Evolutionary conservation across 2,329 filamentous ascomycete species (phyloP), one percentile per base, ranked within the genome.

Genomic region (Beauveria varroae): DNA sequence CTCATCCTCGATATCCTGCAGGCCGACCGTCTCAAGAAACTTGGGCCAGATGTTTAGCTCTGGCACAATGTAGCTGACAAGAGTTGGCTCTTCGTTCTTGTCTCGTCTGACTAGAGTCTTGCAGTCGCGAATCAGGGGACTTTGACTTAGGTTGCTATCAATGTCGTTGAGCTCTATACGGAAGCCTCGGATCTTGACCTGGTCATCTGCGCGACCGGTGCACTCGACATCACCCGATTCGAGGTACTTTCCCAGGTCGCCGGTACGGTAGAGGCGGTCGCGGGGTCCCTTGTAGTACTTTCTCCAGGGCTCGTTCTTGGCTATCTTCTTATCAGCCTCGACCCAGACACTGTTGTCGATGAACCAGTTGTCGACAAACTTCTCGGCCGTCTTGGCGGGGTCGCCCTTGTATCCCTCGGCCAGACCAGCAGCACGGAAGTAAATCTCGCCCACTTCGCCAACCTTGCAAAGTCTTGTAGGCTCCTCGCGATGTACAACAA

Each of bases 131-230:
- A 98, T 84, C 26, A 96, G 76, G 1, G 84, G 86, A 74, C 90
- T 85, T 50, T 86, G 82, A 59, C 86, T 89, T 52, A 97, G 77
- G 72, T 96, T 88, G 47, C 81, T 89, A 73, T 98, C 93, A 66
- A 98, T 97, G 67, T 98, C 95, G 65, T 88, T 89, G 51, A 98
- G 86, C 76, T 99, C 95, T 67, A 99, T 96, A 64, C 93, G 84
- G 81, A 97, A 98, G 1, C 93, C 93, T 63, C 95, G 88, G 66
- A 98, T 93, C 79, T 98, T 99, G 77, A 97, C 90, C 72, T 98
- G 93, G 66, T 88, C 84, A 70, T 98, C 93, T 26, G 86, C 86
- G 62, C 95, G 83, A 24, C 93, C 93, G 5, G 40, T 87, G 69
- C 86, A 90, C 69, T 89, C 88, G 12, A 91, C 88, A 65, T 88